Percentiles rank a stretch among this genome's conserved stretches.
Conservation (phyloP, 108 stramenopile genomes). For the Stephanodiscus triporus region DNA sequence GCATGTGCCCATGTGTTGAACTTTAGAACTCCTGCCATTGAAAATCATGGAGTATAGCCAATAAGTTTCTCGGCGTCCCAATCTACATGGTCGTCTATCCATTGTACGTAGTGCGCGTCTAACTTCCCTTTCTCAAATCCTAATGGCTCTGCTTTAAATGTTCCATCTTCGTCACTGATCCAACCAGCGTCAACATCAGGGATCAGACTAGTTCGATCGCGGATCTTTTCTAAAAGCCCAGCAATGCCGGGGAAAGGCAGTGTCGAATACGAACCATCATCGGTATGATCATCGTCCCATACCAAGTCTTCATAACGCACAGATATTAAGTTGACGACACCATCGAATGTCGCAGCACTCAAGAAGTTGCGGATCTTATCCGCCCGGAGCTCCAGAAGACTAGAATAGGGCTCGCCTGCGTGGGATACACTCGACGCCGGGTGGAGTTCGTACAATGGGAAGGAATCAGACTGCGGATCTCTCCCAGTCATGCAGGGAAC, state of each 20-base stretch:
- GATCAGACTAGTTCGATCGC: constrained; percentile 47
- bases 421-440: constrained; percentile 6
- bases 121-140: constrained; percentile 18
- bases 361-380: constrained; percentile 62
- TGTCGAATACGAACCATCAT: constrained; percentile 26
- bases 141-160: constrained; percentile 31
- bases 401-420: constrained; percentile 27
- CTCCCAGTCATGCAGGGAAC: constrained; percentile 40
- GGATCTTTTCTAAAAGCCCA: constrained; percentile 47
- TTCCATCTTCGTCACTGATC: constrained; percentile 32
- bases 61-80: constrained; percentile 61
- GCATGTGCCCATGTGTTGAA: background rate
- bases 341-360: constrained; percentile 31
- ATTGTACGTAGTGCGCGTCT: constrained; percentile 55
- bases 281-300: constrained; percentile 28
- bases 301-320: constrained; percentile 57
- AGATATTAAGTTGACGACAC: constrained; percentile 33
- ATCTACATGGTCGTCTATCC: constrained; percentile 59
- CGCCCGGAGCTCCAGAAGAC: constrained; percentile 51
- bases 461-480: constrained; percentile 38
- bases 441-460: constrained; percentile 51
- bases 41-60: constrained; percentile 45
- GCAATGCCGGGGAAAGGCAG: constrained; percentile 44
- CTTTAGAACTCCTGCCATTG: background rate
- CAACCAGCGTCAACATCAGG: constrained; percentile 46